These are phyloP conservation scores for Hyphopichia buzzinii DNA, from an alignment of 1,139 yeast genomes.

Conservation along the genomic window DNA sequence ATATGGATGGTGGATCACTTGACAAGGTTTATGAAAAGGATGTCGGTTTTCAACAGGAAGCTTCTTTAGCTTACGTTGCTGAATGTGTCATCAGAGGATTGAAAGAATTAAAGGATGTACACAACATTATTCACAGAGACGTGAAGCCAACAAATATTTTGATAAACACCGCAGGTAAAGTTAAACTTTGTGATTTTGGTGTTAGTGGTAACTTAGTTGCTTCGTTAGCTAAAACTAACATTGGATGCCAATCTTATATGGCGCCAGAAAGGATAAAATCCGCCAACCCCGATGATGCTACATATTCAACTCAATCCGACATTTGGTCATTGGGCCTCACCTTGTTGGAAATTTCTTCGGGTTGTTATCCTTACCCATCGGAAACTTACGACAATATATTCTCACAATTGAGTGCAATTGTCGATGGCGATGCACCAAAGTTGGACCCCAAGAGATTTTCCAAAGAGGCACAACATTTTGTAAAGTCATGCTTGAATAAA, in stretches of 20 bases:
- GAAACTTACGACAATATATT: conserved; percentile 89
- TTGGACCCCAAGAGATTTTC: conserved; percentile 57
- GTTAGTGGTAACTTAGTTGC: conserved; percentile 95
- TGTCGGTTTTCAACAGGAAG: conserved; percentile 78
- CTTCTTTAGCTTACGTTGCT: conserved; percentile 73
- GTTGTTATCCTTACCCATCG: conserved; percentile 92
- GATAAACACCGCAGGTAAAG: conserved; percentile 76
- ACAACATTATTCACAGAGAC: conserved; percentile 93
- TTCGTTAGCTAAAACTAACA: conserved; percentile 90
- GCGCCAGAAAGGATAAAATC: conserved; percentile 93
- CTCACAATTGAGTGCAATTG: conserved; percentile 91
- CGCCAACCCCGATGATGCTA: conserved; percentile 57
- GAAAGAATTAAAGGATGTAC: conserved; percentile 77
- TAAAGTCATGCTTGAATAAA: conserved; percentile 74
- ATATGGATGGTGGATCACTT: conserved; percentile 96
- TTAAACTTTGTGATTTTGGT: conserved; percentile 94
- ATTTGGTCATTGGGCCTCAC: conserved; percentile 95
- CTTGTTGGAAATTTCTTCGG: conserved; percentile 84
- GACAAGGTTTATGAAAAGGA: conserved; percentile 74
- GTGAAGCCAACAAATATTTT: conserved; percentile 95
- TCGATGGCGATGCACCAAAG: conserved; percentile 91
- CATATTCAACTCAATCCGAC: conserved; percentile 93
- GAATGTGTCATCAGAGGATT: conserved; percentile 81
- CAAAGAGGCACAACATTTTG: conserved; percentile 79
- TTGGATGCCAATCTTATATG: conserved; percentile 98